Conservation (phyloP, 148 eudicot genomes). For the Cornus suecica region DNA sequence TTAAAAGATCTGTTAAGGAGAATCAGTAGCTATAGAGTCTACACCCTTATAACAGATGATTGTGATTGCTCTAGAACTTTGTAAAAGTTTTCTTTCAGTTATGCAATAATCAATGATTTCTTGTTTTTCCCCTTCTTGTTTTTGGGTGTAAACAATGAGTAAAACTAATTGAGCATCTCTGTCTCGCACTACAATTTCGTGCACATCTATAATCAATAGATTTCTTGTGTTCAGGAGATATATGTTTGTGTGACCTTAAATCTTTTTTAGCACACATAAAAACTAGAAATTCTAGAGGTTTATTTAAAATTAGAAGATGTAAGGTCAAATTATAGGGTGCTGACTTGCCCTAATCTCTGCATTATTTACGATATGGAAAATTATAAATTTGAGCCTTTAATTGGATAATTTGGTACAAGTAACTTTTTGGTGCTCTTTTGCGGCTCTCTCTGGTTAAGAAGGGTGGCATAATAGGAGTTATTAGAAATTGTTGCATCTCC, state of each 20-base stretch:
- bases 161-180: neutral
- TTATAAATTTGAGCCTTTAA: neutral
- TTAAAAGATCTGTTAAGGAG: neutral
- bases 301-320: neutral
- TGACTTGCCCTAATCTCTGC: neutral
- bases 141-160: neutral
- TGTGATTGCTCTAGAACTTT: neutral
- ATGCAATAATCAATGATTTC: neutral
- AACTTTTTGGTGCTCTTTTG: neutral
- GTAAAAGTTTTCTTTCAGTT: neutral
- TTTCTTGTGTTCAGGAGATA: neutral
- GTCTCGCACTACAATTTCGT: neutral
- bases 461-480: neutral
- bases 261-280: slow-evolving; percentile 2
- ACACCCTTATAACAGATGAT: neutral
- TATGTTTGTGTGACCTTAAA: neutral
- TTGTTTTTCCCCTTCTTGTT: neutral
- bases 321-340: neutral
- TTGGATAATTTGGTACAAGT: neutral
- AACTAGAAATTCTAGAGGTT: neutral
- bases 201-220: neutral
- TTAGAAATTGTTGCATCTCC: neutral
- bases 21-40: neutral
- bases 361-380: neutral
- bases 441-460: neutral